Conservation (phyloP, 108 stramenopile species). For the Cyclotella atomus region DNA sequence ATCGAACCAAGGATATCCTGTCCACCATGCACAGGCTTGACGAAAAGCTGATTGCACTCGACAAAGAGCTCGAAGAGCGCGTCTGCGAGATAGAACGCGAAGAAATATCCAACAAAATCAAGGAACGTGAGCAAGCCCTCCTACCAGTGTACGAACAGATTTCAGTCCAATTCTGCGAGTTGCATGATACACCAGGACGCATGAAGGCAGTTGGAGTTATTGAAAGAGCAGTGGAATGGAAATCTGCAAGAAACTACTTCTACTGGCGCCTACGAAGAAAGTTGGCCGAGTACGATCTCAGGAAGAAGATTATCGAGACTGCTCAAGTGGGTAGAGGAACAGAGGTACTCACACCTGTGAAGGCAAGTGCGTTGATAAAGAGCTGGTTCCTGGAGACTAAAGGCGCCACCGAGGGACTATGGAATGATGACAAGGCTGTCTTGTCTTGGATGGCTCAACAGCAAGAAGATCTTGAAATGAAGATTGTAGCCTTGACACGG, state of each 20-base stretch:
- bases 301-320: conserved; percentile 84
- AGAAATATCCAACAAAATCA: conserved; percentile 37
- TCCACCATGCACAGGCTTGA: conserved; percentile 96
- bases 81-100: conserved; percentile 51
- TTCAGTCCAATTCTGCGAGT: conserved; percentile 98
- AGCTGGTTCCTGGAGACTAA: conserved; percentile 78
- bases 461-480: conserved; percentile 69
- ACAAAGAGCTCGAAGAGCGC: conserved; percentile 60
- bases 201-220: conserved; percentile 99
- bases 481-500: conserved; percentile 69
- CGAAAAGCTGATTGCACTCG: conserved; percentile 74
- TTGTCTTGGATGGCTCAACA: conserved; percentile 87
- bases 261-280: conserved; percentile 98
- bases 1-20: conserved; percentile 91
- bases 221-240: conserved; percentile 92
- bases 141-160: conserved; percentile 94
- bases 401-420: conserved; percentile 61
- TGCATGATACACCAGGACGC: conserved; percentile 99
- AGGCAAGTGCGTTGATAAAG: conserved; percentile 80
- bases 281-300: conserved; percentile 95
- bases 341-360: conserved; percentile 63
- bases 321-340: conserved; percentile 82
- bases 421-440: conserved; percentile 85
- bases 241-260: conserved; percentile 87
- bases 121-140: conserved; percentile 80